A percentile compares a stretch with the other conserved stretches of the same genome.
These are phyloP conservation scores for Mortierella sp. DNA, from an alignment of 371 early-diverging fungal species.

Conservation along the genomic window DNA sequence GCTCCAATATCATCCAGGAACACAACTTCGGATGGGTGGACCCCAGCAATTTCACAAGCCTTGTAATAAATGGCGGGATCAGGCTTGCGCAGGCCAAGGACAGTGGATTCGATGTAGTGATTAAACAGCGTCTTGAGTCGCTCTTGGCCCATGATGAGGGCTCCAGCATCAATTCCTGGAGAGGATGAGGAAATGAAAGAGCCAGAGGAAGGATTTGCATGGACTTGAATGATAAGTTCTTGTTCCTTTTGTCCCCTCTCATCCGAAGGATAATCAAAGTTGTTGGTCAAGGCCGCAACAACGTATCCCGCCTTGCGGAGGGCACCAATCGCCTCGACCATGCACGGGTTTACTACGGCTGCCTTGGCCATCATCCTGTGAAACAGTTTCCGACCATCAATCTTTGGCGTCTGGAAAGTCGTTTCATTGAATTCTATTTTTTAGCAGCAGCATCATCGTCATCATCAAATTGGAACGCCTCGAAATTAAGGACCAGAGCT, in stretches of 20 bases:
- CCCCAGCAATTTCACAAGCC: conserved; percentile 69
- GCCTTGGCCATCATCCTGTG: conserved; percentile 78
- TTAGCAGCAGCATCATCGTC: conserved; percentile 11
- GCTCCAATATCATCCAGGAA: conserved; percentile 82
- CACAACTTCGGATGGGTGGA: conserved; percentile 68
- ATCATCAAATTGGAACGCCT: conserved; percentile 10
- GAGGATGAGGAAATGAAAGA: conserved; percentile 14
- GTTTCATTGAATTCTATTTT: conserved; percentile 47
- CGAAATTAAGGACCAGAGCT: conserved; percentile 16
- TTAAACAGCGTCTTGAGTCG: conserved; percentile 34
- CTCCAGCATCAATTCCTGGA: neutral
- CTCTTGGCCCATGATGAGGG: conserved; percentile 39
- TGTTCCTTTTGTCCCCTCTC: conserved; percentile 56
- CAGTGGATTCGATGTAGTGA: conserved; percentile 34
- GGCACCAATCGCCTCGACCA: conserved; percentile 67
- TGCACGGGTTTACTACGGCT: conserved; percentile 56
- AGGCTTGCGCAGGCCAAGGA: conserved; percentile 66
- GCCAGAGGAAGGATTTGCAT: conserved; percentile 57
- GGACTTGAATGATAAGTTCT: conserved; percentile 56
- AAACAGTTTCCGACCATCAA: conserved; percentile 78
- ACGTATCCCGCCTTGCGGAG: conserved; percentile 67
- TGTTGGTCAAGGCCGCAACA: conserved; percentile 84
- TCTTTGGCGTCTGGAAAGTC: conserved; percentile 50
- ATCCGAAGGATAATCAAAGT: conserved; percentile 69
- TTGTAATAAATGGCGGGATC: conserved; percentile 72